Conservation (phyloP, 352 stramenopile genomes). For the Pythium dissotocum region DNA sequence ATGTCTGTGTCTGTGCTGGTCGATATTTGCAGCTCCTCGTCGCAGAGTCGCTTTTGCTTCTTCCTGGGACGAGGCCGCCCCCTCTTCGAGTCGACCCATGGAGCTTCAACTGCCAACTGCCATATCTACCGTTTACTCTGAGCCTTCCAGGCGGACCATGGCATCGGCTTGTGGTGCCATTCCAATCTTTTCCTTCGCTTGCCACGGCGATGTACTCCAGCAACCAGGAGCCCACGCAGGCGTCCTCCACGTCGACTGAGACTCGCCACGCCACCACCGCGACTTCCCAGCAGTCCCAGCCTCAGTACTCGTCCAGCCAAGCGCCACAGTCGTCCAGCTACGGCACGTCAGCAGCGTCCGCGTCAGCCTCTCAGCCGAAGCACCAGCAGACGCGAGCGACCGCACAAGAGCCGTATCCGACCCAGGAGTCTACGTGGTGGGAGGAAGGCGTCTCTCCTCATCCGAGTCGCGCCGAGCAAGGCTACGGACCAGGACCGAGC, state of each 20-base stretch:
- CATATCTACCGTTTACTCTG: not conserved
- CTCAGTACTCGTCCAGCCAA: conserved; percentile 1
- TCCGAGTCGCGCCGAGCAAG: conserved; percentile 3
- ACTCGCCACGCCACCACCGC: not conserved
- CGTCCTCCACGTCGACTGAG: not conserved
- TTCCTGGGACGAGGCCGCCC: not conserved
- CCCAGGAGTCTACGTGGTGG: conserved; percentile 20
- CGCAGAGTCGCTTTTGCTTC: not conserved
- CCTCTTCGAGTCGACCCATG: not conserved
- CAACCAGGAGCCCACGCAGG: not conserved
- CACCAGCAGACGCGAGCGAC: not conserved
- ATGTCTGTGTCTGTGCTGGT: not conserved
- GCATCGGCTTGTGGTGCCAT: not conserved
- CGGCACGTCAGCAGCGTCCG: not conserved
- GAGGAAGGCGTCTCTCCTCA: conserved; percentile 16
- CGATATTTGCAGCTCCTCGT: not conserved
- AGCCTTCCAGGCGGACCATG: not conserved
- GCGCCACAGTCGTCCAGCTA: conserved; percentile 5
- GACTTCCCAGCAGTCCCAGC: not conserved
- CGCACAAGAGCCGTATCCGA: conserved; percentile 9
- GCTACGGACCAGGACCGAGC: conserved; percentile 13
- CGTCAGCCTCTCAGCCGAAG: not conserved
- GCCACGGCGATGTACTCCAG: not conserved
- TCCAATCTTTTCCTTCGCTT: not conserved
- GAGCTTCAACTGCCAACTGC: not conserved